Percentiles rank a stretch among this genome's conserved stretches.
phyloP scores from a whole-genome alignment of 192 early-diverging fungal species.

The Cladochytrium replicatum region DNA sequence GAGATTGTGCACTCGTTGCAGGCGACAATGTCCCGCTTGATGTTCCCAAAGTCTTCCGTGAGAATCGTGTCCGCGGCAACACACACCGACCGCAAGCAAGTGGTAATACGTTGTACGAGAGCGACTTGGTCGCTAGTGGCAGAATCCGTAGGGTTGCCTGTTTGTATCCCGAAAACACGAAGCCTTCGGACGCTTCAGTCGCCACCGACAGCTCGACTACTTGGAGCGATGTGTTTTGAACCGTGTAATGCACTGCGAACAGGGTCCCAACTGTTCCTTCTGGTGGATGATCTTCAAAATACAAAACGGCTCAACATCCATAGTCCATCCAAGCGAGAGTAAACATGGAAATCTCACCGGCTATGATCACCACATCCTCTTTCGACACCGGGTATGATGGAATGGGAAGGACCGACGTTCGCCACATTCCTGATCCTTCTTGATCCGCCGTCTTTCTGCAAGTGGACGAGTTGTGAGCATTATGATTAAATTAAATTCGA shows the following conservation, averaged over 20 bases:
- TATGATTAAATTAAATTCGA: slow-evolving; percentile 23
- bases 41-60: slow-evolving; percentile 10
- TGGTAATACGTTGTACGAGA: slow-evolving; percentile 54
- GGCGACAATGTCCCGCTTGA: no score
- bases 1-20: not conserved
- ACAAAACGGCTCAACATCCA: not conserved
- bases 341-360: not conserved
- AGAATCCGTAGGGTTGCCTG: slow-evolving; percentile 45
- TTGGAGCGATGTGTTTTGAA: slow-evolving; percentile 50
- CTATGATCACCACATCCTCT: not conserved
- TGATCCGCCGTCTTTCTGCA: not conserved
- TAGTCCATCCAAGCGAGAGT: not conserved
- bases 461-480: slow-evolving; percentile 11
- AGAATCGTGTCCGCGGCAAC: slow-evolving; percentile 45
- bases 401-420: not conserved
- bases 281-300: slow-evolving; percentile 44
- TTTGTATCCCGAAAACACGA: slow-evolving; percentile 68
- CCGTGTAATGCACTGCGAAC: slow-evolving; percentile 47
- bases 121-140: slow-evolving; percentile 34
- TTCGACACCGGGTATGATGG: slow-evolving; percentile 1
- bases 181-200: slow-evolving; percentile 58
- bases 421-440: not conserved
- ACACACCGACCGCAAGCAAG: slow-evolving; percentile 43
- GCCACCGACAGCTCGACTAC: slow-evolving; percentile 42
- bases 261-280: slow-evolving; percentile 40